Base-by-base conservation (phyloP, 176 grass and related monocot species). In the Hyparrhenia diplandra region DNA sequence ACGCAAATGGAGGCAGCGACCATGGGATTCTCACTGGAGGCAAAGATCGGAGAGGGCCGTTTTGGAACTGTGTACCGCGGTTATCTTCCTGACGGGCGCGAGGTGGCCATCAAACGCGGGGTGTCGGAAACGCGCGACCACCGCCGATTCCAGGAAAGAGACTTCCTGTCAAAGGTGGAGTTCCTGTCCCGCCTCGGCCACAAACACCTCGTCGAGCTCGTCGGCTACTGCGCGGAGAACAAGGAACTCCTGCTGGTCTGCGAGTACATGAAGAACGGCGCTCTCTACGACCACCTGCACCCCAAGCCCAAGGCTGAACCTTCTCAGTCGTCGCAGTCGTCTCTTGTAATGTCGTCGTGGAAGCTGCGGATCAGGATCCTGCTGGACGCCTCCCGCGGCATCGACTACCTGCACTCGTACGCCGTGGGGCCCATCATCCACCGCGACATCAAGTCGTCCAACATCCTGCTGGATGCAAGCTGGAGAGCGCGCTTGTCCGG, bases 391-490 rank as follows among this genome's bases (percentile, higher is more conserved):
- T 82, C 95, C 3, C 78, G 88, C 7, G 96, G 92, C 21, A 93
- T 98, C 80, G 90, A 98, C 31, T 98, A 95, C 76, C 84, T 98
- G 39, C 95, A 98, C 80, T 91, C 91, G 65, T 89, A 95, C 77
- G 88, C 90, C 13, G 37, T 40, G 37, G 8, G 1, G 37, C 8
- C 37, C 37, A 40, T 40, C 16, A 95, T 95, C 84, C 92, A 98
- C 84, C 58, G 95, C 73, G 84, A 98, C 84, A 89, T 95, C 72
- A 98, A 95, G 64, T 95, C 95, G 9, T 95, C 92, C 29, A 98
- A 95, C 85, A 98, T 98, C 42, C 67, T 98, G 82, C 84, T 98
- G 11, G 95, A 95, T 59, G 70, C 27, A 13, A 64, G 69, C 65
- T 98, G 90, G 88, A 77, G 81, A 39, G 95, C 92, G 1, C 83